Base-by-base conservation (phyloP, 116 monocot species). In the Zostera marina region DNA sequence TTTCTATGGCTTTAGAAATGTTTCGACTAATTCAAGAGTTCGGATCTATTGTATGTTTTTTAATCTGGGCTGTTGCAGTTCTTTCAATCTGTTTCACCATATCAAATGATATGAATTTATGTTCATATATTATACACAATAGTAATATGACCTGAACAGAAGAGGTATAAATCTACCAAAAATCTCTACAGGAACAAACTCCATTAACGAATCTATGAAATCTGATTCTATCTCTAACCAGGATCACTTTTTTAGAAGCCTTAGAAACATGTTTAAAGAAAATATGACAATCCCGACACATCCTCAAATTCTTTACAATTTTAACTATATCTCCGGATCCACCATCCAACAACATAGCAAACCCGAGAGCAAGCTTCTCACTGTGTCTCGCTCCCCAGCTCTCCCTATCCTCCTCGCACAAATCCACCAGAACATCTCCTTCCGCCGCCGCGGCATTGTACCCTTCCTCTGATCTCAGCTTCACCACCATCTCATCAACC, bases 131-230 rank as follows among this genome's bases (percentile, higher is more conserved):
- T 32, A 0, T 32, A 32, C 32, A 32, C 0, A 5, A 5, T 32
- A 0, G 1, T 32, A 32, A 32, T 32, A 1, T 32, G n/a, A n/a
- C n/a, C n/a, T n/a, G n/a, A n/a, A n/a, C n/a, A n/a, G n/a, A n/a
- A n/a, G n/a, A n/a, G n/a, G n/a, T n/a, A 32, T 32, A 32, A 41
- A 74, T 44, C 63, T 70, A 89, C 89, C 84, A 89, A 63, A 76
- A 89, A 45, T 84, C 78, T 39, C 57, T 73, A 46, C 89, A 89
- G 68, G 89, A 89, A 43, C 84, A 89, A 40, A 46, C 46, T 3
- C 81, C 78, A 64, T 67, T 59, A 19, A 71, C 75, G 51, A 89
- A 89, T 65, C 81, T 78, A 55, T 89, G 89, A 58, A 84, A 89
- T 3, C 83, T 71, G 47, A 62, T 76, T 14, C 72, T 58, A 65